phyloP scores from a whole-genome alignment of 139 green algal genomes.

The Coelastrella sp. region DNA sequence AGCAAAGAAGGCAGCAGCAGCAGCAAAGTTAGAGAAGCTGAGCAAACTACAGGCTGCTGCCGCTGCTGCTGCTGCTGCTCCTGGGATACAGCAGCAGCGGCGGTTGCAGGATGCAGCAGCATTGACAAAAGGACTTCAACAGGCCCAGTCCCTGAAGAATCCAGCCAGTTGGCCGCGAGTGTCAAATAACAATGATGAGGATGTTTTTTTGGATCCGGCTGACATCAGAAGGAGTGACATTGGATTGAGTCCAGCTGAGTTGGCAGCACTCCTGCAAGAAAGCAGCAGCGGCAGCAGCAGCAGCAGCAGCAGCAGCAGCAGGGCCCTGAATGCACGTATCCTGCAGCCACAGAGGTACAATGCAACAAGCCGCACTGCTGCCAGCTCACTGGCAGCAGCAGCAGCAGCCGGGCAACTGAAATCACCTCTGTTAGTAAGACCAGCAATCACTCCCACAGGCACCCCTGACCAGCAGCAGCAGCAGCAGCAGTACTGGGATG shows the following conservation, averaged over 20 bases:
- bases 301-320: conserved; percentile 26
- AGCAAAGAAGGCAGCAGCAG: conserved; percentile 17
- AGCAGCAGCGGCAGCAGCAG: conserved; percentile 28
- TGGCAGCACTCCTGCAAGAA: conserved; percentile 21
- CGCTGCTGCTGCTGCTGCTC: conserved; percentile 16
- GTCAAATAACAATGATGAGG: background rate
- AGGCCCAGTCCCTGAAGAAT: background rate
- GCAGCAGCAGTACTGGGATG: conserved; percentile 29
- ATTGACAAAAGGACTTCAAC: background rate
- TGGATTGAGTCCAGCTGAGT: background rate
- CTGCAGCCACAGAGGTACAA: conserved; percentile 4
- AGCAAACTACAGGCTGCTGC: background rate
- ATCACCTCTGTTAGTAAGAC: conserved; percentile 5
- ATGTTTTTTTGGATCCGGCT: background rate
- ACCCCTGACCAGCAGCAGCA: background rate
- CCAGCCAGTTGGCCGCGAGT: background rate
- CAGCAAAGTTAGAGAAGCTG: background rate
- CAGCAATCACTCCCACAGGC: background rate
- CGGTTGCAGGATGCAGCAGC: background rate
- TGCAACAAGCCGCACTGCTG: background rate
- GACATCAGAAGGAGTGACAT: conserved; percentile 14
- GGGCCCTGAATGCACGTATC: background rate
- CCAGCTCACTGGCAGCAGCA: conserved; percentile 16
- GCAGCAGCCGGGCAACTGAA: conserved; percentile 2
- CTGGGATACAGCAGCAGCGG: background rate